phyloP scores from a whole-genome alignment of 345 rosid species.

The Geranium rotundifolium region DNA sequence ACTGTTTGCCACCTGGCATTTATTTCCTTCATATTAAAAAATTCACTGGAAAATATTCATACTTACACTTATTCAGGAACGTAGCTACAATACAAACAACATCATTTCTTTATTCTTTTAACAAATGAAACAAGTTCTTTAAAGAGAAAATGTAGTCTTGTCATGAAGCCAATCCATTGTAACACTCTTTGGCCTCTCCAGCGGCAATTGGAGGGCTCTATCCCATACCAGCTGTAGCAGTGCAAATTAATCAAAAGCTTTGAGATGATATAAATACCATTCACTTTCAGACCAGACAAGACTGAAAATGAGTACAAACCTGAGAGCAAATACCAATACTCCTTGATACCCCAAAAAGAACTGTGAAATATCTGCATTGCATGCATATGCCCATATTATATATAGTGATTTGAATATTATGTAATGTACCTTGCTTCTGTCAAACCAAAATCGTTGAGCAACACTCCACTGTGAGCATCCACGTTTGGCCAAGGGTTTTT shows the following conservation, averaged over 20 bases:
- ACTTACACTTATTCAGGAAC: too few species aligned
- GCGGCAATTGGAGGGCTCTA: slow-evolving; percentile 83
- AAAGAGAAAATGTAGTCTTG: too few species aligned
- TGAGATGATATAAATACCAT: background rate
- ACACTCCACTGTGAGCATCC: slow-evolving; percentile 98
- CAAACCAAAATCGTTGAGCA: slow-evolving; percentile 83
- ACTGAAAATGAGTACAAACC: slow-evolving; percentile 24
- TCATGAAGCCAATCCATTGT: slow-evolving; percentile 91
- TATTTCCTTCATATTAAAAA: too few species aligned
- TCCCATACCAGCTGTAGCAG: slow-evolving; percentile 75
- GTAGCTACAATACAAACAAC: too few species aligned
- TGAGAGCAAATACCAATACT: slow-evolving; percentile 96
- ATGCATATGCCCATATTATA: too few species aligned
- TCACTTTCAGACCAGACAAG: too few species aligned
- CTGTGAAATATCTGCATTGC: slow-evolving; percentile 90
- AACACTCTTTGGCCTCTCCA: slow-evolving; percentile 97
- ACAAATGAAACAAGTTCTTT: too few species aligned
- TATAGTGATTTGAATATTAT: too few species aligned
- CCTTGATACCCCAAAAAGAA: slow-evolving; percentile 97
- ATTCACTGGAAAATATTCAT: too few species aligned
- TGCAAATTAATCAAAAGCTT: slow-evolving; percentile 1
- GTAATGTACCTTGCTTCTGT: slow-evolving; percentile 84
- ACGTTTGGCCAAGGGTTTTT: slow-evolving; percentile 99
- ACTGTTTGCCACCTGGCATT: too few species aligned
- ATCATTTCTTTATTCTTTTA: too few species aligned